These are phyloP conservation scores for Colletotrichum lini DNA, from an alignment of 2,329 filamentous ascomycete species.

Conservation along the genomic window DNA sequence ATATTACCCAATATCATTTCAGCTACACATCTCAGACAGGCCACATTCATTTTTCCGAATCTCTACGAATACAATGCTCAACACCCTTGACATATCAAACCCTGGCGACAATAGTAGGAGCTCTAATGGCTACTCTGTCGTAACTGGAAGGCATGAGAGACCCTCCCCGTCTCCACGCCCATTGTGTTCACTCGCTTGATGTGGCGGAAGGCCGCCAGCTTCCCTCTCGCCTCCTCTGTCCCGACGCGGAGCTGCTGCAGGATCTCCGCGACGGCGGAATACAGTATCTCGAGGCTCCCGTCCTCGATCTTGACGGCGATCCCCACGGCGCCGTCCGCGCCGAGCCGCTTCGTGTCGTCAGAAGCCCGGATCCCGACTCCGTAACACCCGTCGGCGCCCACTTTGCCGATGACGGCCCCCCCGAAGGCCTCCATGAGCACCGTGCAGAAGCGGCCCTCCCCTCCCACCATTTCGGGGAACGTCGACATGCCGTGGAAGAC, in stretches of 20 bases:
- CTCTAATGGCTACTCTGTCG: background rate
- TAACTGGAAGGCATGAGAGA: slow-evolving; percentile 39
- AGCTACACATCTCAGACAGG: background rate
- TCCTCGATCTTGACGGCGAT: slow-evolving; percentile 66
- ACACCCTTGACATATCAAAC: background rate
- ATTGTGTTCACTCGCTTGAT: slow-evolving; percentile 55
- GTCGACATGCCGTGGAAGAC: slow-evolving; percentile 60
- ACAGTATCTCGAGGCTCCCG: slow-evolving; percentile 59
- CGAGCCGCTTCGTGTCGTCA: slow-evolving; percentile 53
- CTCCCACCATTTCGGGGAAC: slow-evolving; percentile 60
- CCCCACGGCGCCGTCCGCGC: slow-evolving; percentile 55
- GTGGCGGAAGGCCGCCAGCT: slow-evolving; percentile 52
- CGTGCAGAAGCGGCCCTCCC: slow-evolving; percentile 63
- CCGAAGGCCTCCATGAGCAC: slow-evolving; percentile 57
- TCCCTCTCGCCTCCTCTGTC: slow-evolving; percentile 46
- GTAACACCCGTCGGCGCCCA: slow-evolving; percentile 66
- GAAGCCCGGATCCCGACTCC: slow-evolving; percentile 58
- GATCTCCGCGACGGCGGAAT: slow-evolving; percentile 60
- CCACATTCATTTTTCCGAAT: no score
- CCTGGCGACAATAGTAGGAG: no score
- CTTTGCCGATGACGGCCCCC: slow-evolving; percentile 59
- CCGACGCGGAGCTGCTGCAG: slow-evolving; percentile 60
- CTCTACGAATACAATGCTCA: background rate
- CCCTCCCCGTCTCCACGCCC: slow-evolving; percentile 53
- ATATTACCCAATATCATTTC: background rate